phyloP scores from a whole-genome alignment of 1,284 basidiomycete species.

The Trametes sp. region DNA sequence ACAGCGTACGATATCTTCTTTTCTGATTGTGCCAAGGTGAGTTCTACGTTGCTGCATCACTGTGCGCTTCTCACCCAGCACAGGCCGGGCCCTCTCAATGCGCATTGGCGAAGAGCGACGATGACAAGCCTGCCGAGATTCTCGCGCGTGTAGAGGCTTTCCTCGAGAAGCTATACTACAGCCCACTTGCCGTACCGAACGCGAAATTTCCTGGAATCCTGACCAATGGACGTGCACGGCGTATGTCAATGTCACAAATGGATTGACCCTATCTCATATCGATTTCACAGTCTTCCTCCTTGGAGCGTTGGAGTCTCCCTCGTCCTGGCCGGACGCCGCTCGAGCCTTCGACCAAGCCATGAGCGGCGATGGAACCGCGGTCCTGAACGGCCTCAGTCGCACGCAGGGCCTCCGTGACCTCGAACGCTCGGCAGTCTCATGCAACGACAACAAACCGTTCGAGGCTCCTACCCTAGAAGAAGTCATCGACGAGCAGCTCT shows the following conservation, averaged over 20 bases:
- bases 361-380: slow-evolving; percentile 32
- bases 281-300: slow-evolving; percentile 10
- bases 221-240: slow-evolving; percentile 44
- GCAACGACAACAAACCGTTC: slow-evolving; percentile 38
- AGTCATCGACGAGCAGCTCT: slow-evolving; percentile 34
- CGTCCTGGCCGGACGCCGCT: slow-evolving; percentile 29
- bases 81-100: slow-evolving; percentile 42
- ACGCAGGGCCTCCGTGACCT: slow-evolving; percentile 26
- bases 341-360: slow-evolving; percentile 34
- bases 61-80: background rate
- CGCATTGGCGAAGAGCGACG: slow-evolving; percentile 34
- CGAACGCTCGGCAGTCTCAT: slow-evolving; percentile 37
- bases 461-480: slow-evolving; percentile 32
- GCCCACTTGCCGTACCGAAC: slow-evolving; percentile 40
- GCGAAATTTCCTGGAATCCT: slow-evolving; percentile 41
- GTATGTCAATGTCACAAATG: slow-evolving; percentile 31
- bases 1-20: slow-evolving; percentile 40
- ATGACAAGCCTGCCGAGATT: slow-evolving; percentile 39
- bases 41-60: too few species aligned
- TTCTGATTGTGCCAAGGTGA: slow-evolving; percentile 14
- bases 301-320: slow-evolving; percentile 3
- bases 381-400: slow-evolving; percentile 25
- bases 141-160: slow-evolving; percentile 42
- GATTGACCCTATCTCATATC: too few species aligned
- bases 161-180: slow-evolving; percentile 42